Conservation (phyloP, 208 protist species). For the Trypanosoma vivax region DNA sequence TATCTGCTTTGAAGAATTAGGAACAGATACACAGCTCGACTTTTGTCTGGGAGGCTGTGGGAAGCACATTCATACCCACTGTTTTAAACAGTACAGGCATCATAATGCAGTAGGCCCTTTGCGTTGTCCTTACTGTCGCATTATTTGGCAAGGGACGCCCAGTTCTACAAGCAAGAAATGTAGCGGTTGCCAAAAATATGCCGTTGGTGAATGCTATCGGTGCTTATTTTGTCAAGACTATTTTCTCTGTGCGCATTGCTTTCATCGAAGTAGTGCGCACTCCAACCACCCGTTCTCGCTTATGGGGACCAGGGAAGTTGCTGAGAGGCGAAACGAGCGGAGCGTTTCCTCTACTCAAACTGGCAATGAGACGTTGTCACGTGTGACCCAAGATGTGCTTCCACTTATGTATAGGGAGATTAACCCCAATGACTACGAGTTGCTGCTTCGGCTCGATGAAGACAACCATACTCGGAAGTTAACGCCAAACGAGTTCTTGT, state of each 20-base stretch:
- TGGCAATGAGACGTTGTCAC: neutral
- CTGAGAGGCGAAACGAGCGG: slow-evolving; percentile 1
- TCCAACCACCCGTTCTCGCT: slow-evolving; percentile 41
- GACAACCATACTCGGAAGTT: slow-evolving; percentile 20
- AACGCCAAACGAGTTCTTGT: slow-evolving; percentile 19
- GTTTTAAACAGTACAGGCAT: slow-evolving; percentile 25
- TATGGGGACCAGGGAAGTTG: slow-evolving; percentile 11
- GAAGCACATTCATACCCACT: slow-evolving; percentile 19
- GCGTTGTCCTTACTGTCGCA: slow-evolving; percentile 25
- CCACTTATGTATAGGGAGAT: slow-evolving; percentile 65
- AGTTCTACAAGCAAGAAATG: slow-evolving; percentile 14
- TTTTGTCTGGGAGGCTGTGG: slow-evolving; percentile 24
- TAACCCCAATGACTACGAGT: slow-evolving; percentile 76
- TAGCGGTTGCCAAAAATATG: slow-evolving; percentile 20
- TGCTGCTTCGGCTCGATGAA: slow-evolving; percentile 46
- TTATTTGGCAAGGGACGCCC: slow-evolving; percentile 11
- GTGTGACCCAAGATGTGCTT: slow-evolving; percentile 12
- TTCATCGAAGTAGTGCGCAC: slow-evolving; percentile 25
- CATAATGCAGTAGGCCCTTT: slow-evolving; percentile 11
- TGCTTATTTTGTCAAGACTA: slow-evolving; percentile 51
- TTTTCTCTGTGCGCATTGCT: slow-evolving; percentile 37
- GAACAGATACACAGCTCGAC: slow-evolving; percentile 12
- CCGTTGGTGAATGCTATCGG: slow-evolving; percentile 20
- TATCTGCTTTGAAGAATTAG: slow-evolving; percentile 29
- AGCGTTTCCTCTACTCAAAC: neutral